phyloP scores from a whole-genome alignment of 2,329 filamentous ascomycete species.

The Talaromyces piceae region DNA sequence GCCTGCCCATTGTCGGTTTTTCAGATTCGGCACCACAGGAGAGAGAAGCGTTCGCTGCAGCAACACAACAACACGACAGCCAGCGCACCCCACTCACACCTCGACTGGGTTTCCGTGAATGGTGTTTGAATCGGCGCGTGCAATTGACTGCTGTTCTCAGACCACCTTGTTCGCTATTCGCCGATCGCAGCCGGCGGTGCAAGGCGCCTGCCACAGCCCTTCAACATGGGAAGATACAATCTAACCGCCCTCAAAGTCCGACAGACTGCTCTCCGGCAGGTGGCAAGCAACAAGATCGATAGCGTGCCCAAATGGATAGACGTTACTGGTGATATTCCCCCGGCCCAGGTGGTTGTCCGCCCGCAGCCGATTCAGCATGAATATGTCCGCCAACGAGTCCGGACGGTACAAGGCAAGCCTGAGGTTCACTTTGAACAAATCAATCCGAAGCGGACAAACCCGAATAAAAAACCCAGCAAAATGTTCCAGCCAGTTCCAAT shows the following conservation, averaged over 20 bases:
- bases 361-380: conserved; percentile 45
- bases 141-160: not conserved
- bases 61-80: not conserved
- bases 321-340: conserved; percentile 51
- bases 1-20: conserved; percentile 29
- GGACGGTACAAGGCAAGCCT: conserved; percentile 21
- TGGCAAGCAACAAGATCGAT: conserved; percentile 27
- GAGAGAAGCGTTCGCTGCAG: not conserved
- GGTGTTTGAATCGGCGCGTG: not conserved
- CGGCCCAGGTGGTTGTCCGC: conserved; percentile 53
- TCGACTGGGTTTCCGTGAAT: not conserved
- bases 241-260: conserved; percentile 40
- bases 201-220: not conserved
- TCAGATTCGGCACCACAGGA: conserved; percentile 14
- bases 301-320: conserved; percentile 47
- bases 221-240: conserved; percentile 40
- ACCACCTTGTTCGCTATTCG: not conserved
- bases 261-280: conserved; percentile 34
- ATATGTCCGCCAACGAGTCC: conserved; percentile 33
- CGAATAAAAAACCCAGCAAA: conserved; percentile 58
- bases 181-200: not conserved
- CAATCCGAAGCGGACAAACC: conserved; percentile 40
- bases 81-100: not conserved
- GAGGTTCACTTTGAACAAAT: conserved; percentile 30
- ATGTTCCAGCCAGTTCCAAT: conserved; percentile 76